Conservation (phyloP, 1,284 basidiomycete species). For the Xerocomus nothofagi region DNA sequence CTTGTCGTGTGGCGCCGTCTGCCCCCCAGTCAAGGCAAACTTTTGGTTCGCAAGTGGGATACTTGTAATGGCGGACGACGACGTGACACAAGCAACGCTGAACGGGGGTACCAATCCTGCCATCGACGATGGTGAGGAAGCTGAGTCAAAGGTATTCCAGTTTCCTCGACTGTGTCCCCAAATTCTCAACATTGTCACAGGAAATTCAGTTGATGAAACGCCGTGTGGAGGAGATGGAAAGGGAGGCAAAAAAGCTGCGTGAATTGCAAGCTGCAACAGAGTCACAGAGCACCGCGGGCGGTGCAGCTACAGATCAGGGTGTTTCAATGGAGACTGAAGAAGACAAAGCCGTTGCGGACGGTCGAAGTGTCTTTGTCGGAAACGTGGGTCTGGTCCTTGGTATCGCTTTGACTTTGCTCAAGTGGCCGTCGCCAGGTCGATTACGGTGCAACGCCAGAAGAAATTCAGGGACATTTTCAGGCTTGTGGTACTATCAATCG, state of each 20-base stretch:
- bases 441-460: slow-evolving; percentile 96
- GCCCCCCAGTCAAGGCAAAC: slow-evolving; percentile 22
- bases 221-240: slow-evolving; percentile 90
- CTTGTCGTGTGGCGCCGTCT: slow-evolving; percentile 18
- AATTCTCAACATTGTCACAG: slow-evolving; percentile 38
- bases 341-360: slow-evolving; percentile 77
- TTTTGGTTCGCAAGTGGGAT: slow-evolving; percentile 19
- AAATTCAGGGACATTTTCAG: slow-evolving; percentile 97
- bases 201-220: slow-evolving; percentile 90
- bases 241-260: slow-evolving; percentile 84
- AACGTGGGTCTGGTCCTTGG: slow-evolving; percentile 67
- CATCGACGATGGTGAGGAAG: slow-evolving; percentile 59
- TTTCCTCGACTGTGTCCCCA: background rate
- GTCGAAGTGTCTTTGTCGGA: slow-evolving; percentile 92
- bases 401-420: slow-evolving; percentile 10
- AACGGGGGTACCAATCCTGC: slow-evolving; percentile 38
- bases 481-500: slow-evolving; percentile 98
- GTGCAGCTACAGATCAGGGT: slow-evolving; percentile 41
- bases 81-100: slow-evolving; percentile 38
- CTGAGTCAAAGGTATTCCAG: slow-evolving; percentile 51
- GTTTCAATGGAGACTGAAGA: slow-evolving; percentile 73
- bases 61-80: slow-evolving; percentile 36
- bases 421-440: slow-evolving; percentile 71
- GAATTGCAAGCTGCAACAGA: slow-evolving; percentile 91
- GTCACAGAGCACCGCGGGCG: slow-evolving; percentile 47